Evolutionary conservation across 768 basidiomycete genomes (phyloP), one percentile per base, ranked within the genome.

Genomic region (Tylopilus sp.): DNA sequence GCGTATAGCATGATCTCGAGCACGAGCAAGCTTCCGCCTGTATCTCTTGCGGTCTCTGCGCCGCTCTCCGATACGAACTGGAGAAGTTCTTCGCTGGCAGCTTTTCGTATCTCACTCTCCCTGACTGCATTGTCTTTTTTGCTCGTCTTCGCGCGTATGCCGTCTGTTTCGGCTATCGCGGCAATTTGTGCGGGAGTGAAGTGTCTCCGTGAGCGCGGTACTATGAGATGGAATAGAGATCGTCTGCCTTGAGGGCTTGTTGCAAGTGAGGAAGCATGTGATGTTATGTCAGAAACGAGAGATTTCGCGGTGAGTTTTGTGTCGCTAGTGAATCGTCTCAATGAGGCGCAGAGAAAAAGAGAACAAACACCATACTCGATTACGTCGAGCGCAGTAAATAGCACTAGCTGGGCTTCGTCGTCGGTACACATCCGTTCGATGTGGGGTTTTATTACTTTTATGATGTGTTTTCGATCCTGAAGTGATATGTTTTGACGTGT

Each of bases 361-460:
- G 14, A 30, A 19, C 2, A 5, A 13, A 31, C 41, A 74, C 7
- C 83, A 36, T 68, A 94, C 92, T 98, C 94, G 49, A 90, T 87
- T 36, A 89, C 82, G 65, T 98, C 94, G 12, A 96, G 76, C 7
- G 90, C 89, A 0, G 92, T 92, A 72, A 95, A 96, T 4, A 97
- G 71, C 2, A 95, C 91, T 22, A 89, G 74, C 61, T 95, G 92
- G 0, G 94, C 94, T 57, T 97, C 92, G 41, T 92, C 90, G 59
- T 94, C 91, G 37, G 80, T 76, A 61, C 87, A 89, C 81, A 97
- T 92, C 3, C 88, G 85, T 65, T 89, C 87, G 24, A 95, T 77
- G 61, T 97, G 92, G 2, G 92, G 92, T 60, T 93, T 94, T 46
- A 98, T 78, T 6, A 83, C 79, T 74, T 95, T 95, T 49, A 96